Evolutionary conservation across 2,329 filamentous ascomycete species (phyloP).

Genomic region (Colletotrichum costaricense): DNA sequence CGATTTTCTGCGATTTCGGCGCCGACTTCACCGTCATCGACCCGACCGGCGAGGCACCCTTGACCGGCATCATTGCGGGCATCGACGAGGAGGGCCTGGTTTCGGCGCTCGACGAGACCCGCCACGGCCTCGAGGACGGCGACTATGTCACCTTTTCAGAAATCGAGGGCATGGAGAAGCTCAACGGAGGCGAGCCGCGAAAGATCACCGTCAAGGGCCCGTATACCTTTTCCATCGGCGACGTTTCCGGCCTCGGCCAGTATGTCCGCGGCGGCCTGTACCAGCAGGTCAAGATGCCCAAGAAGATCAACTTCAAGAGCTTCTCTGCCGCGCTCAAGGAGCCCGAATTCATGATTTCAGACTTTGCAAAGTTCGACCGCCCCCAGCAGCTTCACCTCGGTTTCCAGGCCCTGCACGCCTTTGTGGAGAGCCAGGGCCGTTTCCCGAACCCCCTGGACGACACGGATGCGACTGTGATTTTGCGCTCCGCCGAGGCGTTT

Average conservation of each 20-base stretch:
- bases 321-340: constrained; percentile 83
- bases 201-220: constrained; percentile 96
- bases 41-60: constrained; percentile 87
- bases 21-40: constrained; percentile 93
- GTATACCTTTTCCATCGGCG: constrained; percentile 97
- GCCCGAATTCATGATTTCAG: constrained; percentile 90
- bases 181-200: constrained; percentile 86
- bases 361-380: constrained; percentile 98
- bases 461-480: constrained; percentile 81
- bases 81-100: constrained; percentile 93
- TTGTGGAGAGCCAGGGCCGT: constrained; percentile 78
- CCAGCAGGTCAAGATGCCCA: constrained; percentile 98
- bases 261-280: constrained; percentile 92
- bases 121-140: constrained; percentile 95
- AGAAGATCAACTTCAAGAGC: constrained; percentile 88
- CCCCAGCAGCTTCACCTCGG: constrained; percentile 92
- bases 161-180: constrained; percentile 87
- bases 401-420: constrained; percentile 91
- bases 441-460: constrained; percentile 88
- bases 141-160: constrained; percentile 97
- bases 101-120: constrained; percentile 91
- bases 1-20: constrained; percentile 97
- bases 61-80: constrained; percentile 88
- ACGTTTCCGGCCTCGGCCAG: constrained; percentile 86
- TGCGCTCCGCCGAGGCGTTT: constrained; percentile 80